Evolutionary conservation across 2,329 filamentous ascomycete species (phyloP).

Genomic region (Emericellopsis atlantica): DNA sequence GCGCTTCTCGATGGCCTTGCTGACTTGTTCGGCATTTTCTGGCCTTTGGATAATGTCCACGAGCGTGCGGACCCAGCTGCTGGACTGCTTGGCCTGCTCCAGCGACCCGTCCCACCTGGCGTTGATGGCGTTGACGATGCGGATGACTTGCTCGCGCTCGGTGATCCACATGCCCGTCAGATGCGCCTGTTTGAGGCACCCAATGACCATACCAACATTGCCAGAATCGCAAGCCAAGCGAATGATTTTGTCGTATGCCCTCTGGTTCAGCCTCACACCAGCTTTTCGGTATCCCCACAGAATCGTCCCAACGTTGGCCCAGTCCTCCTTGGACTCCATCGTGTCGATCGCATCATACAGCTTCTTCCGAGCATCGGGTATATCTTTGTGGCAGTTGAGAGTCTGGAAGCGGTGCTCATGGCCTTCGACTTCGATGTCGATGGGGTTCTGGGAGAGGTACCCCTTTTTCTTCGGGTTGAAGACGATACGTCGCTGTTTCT

Average conservation of each 20-base stretch:
- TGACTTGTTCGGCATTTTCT: too few species aligned
- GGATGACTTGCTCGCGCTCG: slow-evolving; percentile 22
- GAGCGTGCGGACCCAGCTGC: too few species aligned
- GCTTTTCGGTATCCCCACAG: slow-evolving; percentile 36
- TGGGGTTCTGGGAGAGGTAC: slow-evolving; percentile 38
- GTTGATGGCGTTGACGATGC: slow-evolving; percentile 14
- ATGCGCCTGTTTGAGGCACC: slow-evolving; percentile 31
- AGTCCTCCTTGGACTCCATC: slow-evolving; percentile 38
- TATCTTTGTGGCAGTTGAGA: slow-evolving; percentile 25
- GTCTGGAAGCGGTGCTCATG: slow-evolving; percentile 38
- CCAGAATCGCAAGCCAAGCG: slow-evolving; percentile 25
- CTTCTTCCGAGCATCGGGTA: slow-evolving; percentile 28
- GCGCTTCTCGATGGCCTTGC: too few species aligned
- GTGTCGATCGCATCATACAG: slow-evolving; percentile 22
- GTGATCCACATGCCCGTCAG: slow-evolving; percentile 32
- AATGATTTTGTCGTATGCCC: slow-evolving; percentile 25
- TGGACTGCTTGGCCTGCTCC: slow-evolving; percentile 10
- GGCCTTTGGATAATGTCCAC: too few species aligned
- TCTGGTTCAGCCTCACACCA: slow-evolving; percentile 19
- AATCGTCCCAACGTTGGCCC: slow-evolving; percentile 36
- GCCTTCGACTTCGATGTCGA: slow-evolving; percentile 45
- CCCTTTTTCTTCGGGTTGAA: slow-evolving; percentile 31
- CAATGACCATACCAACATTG: slow-evolving; percentile 32
- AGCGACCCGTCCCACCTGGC: slow-evolving; percentile 20
- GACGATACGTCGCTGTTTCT: slow-evolving; percentile 39